Base-by-base conservation (phyloP, 2,329 filamentous ascomycete genomes). In the Beauveria scarabaeidicola region DNA sequence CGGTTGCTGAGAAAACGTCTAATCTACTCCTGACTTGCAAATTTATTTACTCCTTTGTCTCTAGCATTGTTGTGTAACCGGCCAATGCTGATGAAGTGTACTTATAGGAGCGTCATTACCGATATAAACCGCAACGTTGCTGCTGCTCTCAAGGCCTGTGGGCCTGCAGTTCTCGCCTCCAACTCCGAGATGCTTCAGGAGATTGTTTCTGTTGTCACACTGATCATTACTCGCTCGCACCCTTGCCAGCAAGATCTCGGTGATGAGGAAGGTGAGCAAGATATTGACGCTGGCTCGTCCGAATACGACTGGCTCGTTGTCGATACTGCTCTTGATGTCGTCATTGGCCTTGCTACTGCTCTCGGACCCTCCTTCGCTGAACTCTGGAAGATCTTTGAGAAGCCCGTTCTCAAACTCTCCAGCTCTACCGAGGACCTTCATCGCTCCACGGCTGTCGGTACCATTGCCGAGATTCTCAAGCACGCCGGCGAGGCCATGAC, bases 261-360 rank as follows among this genome's bases (percentile, higher is more conserved):
- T 50, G 88, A 89, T 62, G 87, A 90, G 63, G 88, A 90, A 59
- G 91, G 93, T 66, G 84, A 88, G 63, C 81, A 85, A 59, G 85
- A 86, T n/a, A 78, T 86, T 10, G 84, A 89, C 59, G 78, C 78
- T 58, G 93, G 91, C 71, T 89, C 88, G 32, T 96, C 93, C 2
- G 94, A 99, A 77, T 96, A 96, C 69, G 94, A 97, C 78, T 97
- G 94, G 94, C 84, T 97, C 19, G 88, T 96, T 55, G 88, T 97
- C 58, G 94, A 99, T 77, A 96, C 91, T 10, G 92, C 91, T 40
- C 83, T 97, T 59, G 94, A 97, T 65, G 91, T 96, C 51, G 81
- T 97, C 54, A 90, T 91, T 55, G 91, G 90, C 41, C 83, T 97
- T 44, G 87, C 92, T 21, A 84, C 85, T 51, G 91, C 91, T 36